Evolutionary conservation across 2,329 filamentous ascomycete genomes (phyloP).

Genomic region (Fusarium odoratissimum): DNA sequence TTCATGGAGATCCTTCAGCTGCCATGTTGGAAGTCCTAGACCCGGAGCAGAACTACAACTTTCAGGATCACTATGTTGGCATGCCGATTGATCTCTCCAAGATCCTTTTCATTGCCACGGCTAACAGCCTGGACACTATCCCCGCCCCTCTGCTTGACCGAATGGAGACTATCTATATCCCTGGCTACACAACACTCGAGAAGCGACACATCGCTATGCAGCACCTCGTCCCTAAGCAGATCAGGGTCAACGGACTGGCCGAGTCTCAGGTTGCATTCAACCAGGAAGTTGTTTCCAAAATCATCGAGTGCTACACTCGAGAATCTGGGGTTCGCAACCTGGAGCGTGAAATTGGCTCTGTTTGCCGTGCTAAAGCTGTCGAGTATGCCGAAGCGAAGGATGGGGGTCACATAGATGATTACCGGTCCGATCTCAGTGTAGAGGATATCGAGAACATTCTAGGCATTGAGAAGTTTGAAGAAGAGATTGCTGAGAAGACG

Average conservation of each 20-base stretch:
- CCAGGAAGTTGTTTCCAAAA: slow-evolving; percentile 89
- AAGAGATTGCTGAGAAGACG: slow-evolving; percentile 91
- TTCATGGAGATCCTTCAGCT: slow-evolving; percentile 94
- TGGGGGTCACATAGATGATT: slow-evolving; percentile 72
- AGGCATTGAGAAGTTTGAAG: slow-evolving; percentile 92
- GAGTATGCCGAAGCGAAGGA: slow-evolving; percentile 94
- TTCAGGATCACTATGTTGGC: slow-evolving; percentile 95
- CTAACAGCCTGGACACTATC: slow-evolving; percentile 94
- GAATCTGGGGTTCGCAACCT: slow-evolving; percentile 96
- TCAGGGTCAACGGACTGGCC: slow-evolving; percentile 86
- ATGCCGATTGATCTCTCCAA: slow-evolving; percentile 96
- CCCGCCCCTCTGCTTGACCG: slow-evolving; percentile 92
- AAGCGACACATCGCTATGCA: slow-evolving; percentile 94
- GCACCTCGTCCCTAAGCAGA: slow-evolving; percentile 96
- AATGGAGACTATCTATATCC: slow-evolving; percentile 95
- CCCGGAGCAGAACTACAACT: slow-evolving; percentile 95
- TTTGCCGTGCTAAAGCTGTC: slow-evolving; percentile 95
- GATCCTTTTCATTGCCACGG: slow-evolving; percentile 96
- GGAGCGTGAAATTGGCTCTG: slow-evolving; percentile 93
- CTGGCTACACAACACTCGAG: slow-evolving; percentile 96
- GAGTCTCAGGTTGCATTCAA: slow-evolving; percentile 80
- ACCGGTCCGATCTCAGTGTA: slow-evolving; percentile 78
- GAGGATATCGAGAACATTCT: slow-evolving; percentile 91
- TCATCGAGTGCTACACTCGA: slow-evolving; percentile 95
- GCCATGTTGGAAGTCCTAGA: slow-evolving; percentile 98